Base-by-base conservation (phyloP, 768 basidiomycete species). In the Pleurotus eryngii region DNA sequence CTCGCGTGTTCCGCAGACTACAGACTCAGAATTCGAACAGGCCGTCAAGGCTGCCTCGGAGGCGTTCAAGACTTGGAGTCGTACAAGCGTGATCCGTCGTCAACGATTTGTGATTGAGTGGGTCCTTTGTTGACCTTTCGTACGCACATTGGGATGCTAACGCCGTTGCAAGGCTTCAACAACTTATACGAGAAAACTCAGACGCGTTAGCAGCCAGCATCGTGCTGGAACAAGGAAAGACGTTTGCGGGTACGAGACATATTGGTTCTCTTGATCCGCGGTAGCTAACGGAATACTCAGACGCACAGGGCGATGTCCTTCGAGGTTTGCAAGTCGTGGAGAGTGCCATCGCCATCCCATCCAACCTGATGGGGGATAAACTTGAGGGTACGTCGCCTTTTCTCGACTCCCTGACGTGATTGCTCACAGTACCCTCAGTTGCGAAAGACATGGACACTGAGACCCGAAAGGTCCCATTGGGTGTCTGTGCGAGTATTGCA, bases 361-460 rank as follows among this genome's bases (percentile, higher is more conserved):
- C 86, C 0, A 89, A 84, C 9, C 73, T 98, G n/a, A 75, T 96
- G 18, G 95, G 92, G 2, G 91, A 96, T 57, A 94, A 95, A 69
- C 74, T 97, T 46, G 96, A 98, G 80, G 91, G 95, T 90, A 71
- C 12, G 7, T 30, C 65, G 17, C 35, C 35, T n/a, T 12, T 22
- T 26, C n/a, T 5, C 51, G 46, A 22, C 17, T 27, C n/a, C 57
- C 49, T 30, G 45, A 37, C 42, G 50, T 59, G 22, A 56, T 42
- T 30, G 37, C 55, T 43, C 17, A 24, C 24, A 46, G 3, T 14
- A 18, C 18, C 37, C 35, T 20, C 61, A 90, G 90, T 98, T 17
- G 90, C 89, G 73, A 93, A 86, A 70, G 95, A 97, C 68, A 98
- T 98, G 95, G 95, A 98, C 67, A 97, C 95, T 2, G 85, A 91